Percentiles rank a stretch among this genome's conserved stretches.
phyloP scores from a whole-genome alignment of 2,329 filamentous ascomycete species.

The Coleophoma cylindrospora region DNA sequence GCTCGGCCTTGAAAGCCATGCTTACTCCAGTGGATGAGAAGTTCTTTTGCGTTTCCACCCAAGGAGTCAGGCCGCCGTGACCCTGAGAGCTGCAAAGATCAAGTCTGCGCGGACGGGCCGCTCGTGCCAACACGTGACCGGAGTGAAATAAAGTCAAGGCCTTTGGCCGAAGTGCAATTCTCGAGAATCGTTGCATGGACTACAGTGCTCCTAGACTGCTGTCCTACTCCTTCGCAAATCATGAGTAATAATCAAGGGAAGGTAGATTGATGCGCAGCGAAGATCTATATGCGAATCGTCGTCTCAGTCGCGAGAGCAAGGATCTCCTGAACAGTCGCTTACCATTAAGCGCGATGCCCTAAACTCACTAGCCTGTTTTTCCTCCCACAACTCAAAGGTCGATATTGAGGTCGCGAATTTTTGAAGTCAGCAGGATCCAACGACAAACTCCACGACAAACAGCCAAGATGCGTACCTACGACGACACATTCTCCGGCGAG shows the following conservation, averaged over 20 bases:
- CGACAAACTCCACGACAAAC: slow-evolving; percentile 21
- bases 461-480: slow-evolving; percentile 45
- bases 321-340: slow-evolving; percentile 1
- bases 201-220: no score
- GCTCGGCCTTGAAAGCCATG: slow-evolving; percentile 29
- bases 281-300: neutral
- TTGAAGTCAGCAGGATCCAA: slow-evolving; percentile 12
- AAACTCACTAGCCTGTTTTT: no score
- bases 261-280: no score
- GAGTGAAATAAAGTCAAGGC: neutral
- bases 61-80: no score
- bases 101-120: no score
- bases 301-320: neutral
- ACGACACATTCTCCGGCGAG: slow-evolving; percentile 71
- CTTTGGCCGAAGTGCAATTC: neutral
- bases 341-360: slow-evolving; percentile 8
- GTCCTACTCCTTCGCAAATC: no score
- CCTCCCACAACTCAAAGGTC: no score
- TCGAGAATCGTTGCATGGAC: no score
- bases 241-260: no score
- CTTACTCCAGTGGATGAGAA: neutral
- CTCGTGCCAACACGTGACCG: neutral
- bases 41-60: no score
- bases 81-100: no score
- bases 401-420: slow-evolving; percentile 9